These are phyloP conservation scores for Aspergillus wentii DNA, from an alignment of 495 filamentous ascomycete genomes.

Conservation along the genomic window DNA sequence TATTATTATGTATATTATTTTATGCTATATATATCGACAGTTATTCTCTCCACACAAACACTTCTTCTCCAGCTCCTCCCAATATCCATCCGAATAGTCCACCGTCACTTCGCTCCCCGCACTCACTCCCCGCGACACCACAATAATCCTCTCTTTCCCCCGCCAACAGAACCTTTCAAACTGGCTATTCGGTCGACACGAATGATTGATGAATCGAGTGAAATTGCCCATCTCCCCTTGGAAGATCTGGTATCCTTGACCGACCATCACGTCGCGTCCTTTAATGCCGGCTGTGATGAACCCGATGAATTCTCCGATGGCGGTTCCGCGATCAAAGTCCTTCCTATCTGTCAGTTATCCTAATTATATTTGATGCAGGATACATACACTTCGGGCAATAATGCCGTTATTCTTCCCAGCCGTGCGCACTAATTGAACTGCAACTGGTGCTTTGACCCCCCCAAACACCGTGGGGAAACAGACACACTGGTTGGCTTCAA, in stretches of 20 bases:
- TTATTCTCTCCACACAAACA: constrained; percentile 32
- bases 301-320: constrained; percentile 18
- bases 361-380: not conserved
- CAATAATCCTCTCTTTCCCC: constrained; percentile 33
- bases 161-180: constrained; percentile 38
- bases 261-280: constrained; percentile 33
- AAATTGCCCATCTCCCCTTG: constrained; percentile 34
- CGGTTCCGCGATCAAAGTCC: constrained; percentile 16
- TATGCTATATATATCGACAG: constrained; percentile 35
- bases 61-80: constrained; percentile 33
- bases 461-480: constrained; percentile 18
- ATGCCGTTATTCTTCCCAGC: constrained; percentile 21
- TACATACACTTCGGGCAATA: constrained; percentile 13
- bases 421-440: constrained; percentile 15
- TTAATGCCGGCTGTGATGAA: constrained; percentile 16
- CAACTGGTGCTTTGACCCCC: constrained; percentile 3
- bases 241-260: constrained; percentile 21
- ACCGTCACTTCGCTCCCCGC: constrained; percentile 38
- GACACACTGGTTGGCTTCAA: constrained; percentile 13
- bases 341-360: constrained; percentile 1
- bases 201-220: constrained; percentile 40
- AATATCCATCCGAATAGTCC: constrained; percentile 38
- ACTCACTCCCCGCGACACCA: constrained; percentile 31
- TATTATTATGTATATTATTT: too few relatives aligned
- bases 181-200: constrained; percentile 32